Conservation (phyloP, 441 rosid genomes). For the Brassica hybrid region DNA sequence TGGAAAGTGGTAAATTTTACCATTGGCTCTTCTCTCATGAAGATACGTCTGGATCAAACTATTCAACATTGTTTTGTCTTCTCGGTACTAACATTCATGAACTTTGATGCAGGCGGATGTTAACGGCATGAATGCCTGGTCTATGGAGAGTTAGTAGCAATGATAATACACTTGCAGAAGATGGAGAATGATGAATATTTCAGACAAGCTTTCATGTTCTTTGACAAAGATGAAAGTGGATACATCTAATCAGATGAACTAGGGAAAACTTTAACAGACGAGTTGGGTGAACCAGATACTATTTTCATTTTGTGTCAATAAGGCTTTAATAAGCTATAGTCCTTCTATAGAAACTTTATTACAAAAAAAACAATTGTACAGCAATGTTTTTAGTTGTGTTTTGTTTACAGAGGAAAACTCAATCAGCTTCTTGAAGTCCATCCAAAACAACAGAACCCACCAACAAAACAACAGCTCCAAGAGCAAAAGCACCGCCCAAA, state of each 20-base stretch:
- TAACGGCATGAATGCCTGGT: slow-evolving; percentile 43
- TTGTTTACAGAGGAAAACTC: slow-evolving; percentile 39
- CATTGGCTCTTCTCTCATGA: no score
- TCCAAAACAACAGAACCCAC: slow-evolving; percentile 79
- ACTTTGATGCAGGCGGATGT: no score
- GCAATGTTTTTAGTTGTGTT: slow-evolving; percentile 1
- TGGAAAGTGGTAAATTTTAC: no score
- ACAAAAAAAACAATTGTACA: slow-evolving; percentile 10
- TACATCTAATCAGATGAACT: slow-evolving; percentile 77
- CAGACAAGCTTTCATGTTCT: slow-evolving; percentile 84
- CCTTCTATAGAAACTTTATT: slow-evolving; percentile 1
- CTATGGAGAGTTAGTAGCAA: slow-evolving; percentile 96
- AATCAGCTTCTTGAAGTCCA: slow-evolving; percentile 90
- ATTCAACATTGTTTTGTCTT: no score
- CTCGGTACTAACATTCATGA: no score
- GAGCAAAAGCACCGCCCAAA: slow-evolving; percentile 64
- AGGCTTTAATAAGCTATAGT: background rate
- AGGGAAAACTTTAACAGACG: slow-evolving; percentile 72
- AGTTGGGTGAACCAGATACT: slow-evolving; percentile 62
- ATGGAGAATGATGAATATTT: slow-evolving; percentile 97
- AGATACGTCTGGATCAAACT: no score
- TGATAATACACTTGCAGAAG: slow-evolving; percentile 93
- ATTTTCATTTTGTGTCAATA: background rate
- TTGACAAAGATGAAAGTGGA: slow-evolving; percentile 87
- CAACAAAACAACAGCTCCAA: slow-evolving; percentile 73